A percentile compares a stretch with the other conserved stretches of the same genome.
phyloP scores from a whole-genome alignment of 1,284 basidiomycete species.

The Boletus smithii region DNA sequence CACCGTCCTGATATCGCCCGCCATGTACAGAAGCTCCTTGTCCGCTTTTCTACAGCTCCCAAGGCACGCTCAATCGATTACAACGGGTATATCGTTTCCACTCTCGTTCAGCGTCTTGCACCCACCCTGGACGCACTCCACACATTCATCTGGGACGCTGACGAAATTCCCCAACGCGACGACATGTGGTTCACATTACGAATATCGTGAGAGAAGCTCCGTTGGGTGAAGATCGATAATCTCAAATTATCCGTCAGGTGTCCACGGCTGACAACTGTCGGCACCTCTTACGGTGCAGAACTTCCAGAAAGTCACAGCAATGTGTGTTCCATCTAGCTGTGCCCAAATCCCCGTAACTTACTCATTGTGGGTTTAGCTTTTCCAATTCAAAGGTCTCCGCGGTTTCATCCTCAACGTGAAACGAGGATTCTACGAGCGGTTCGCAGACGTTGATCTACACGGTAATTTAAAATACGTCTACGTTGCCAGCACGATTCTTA shows the following conservation, averaged over 20 bases:
- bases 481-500: slow-evolving; percentile 3
- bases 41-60: slow-evolving; percentile 33
- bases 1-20: slow-evolving; percentile 53
- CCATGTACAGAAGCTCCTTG: slow-evolving; percentile 56
- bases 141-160: slow-evolving; percentile 65
- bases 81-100: slow-evolving; percentile 41
- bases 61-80: slow-evolving; percentile 3
- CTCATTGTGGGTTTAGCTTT: slow-evolving; percentile 43
- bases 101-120: slow-evolving; percentile 46
- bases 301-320: slow-evolving; percentile 55
- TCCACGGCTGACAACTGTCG: slow-evolving; percentile 55
- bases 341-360: slow-evolving; percentile 7
- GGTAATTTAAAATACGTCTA: slow-evolving; percentile 39
- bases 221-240: not conserved
- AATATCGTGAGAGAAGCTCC: slow-evolving; percentile 45
- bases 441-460: slow-evolving; percentile 51
- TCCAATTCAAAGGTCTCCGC: slow-evolving; percentile 57
- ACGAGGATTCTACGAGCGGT: slow-evolving; percentile 57
- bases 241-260: slow-evolving; percentile 43
- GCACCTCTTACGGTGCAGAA: slow-evolving; percentile 57
- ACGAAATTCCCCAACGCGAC: slow-evolving; percentile 61
- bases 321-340: slow-evolving; percentile 40
- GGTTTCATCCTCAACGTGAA: slow-evolving; percentile 60
- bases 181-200: slow-evolving; percentile 73
- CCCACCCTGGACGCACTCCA: slow-evolving; percentile 56